Conservation (phyloP, 2,329 filamentous ascomycete species). For the Cryphonectria japonica region DNA sequence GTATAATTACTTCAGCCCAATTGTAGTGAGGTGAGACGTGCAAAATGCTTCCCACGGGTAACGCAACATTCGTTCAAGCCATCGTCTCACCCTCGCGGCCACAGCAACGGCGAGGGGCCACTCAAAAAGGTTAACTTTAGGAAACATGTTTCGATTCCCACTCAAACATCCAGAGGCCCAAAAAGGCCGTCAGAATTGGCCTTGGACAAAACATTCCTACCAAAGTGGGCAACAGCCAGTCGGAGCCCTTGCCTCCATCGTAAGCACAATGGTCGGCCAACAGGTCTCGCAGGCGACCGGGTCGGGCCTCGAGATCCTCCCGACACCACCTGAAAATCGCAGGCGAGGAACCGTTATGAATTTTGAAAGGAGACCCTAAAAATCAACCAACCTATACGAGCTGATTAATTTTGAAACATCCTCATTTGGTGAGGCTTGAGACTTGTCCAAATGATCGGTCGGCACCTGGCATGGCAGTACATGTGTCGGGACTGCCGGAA, state of each 20-base stretch:
- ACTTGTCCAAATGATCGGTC: background rate
- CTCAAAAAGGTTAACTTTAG: background rate
- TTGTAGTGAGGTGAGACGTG: background rate
- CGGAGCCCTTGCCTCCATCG: background rate
- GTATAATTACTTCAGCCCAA: too few relatives aligned
- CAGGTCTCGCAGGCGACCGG: background rate
- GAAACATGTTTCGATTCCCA: background rate
- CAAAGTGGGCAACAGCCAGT: background rate
- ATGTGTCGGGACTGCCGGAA: background rate
- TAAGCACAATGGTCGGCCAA: background rate
- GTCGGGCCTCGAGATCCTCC: background rate
- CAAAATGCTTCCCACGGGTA: too few relatives aligned
- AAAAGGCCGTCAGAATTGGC: background rate
- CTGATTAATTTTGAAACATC: background rate
- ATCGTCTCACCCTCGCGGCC: background rate
- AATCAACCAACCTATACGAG: background rate
- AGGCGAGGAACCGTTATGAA: background rate
- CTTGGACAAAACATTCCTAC: background rate
- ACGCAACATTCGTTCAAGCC: background rate
- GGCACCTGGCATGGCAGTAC: too few relatives aligned
- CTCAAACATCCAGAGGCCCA: background rate
- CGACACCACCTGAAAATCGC: background rate
- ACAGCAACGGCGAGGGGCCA: background rate
- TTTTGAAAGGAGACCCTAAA: too few relatives aligned
- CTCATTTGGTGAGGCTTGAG: background rate